A percentile compares a stretch with the other conserved stretches of the same genome.
Conservation (phyloP, 257 asterid species). For the Eustoma russellianum region DNA sequence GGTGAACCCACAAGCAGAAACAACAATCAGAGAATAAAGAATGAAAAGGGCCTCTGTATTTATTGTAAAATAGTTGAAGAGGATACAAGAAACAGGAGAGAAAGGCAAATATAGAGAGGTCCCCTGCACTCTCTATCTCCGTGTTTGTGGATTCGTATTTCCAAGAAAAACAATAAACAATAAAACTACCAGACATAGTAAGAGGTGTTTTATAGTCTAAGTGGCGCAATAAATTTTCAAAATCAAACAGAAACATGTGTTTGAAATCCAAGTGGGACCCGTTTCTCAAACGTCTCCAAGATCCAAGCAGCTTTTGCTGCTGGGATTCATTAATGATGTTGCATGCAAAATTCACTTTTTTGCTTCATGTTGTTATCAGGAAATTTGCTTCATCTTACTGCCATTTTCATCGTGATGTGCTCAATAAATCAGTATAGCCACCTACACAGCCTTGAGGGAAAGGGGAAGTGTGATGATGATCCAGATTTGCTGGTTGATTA, state of each 20-base stretch:
- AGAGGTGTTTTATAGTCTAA: slow-evolving; percentile 24
- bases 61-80: slow-evolving; percentile 18
- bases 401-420: too few relatives aligned
- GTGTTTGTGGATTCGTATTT: slow-evolving; percentile 28
- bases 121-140: slow-evolving; percentile 9
- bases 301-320: slow-evolving; percentile 29
- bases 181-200: slow-evolving; percentile 12
- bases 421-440: too few relatives aligned
- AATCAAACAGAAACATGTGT: slow-evolving; percentile 35
- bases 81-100: slow-evolving; percentile 27
- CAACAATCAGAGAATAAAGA: slow-evolving; percentile 6
- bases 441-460: too few relatives aligned
- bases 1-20: slow-evolving; percentile 7
- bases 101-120: slow-evolving; percentile 44
- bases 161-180: slow-evolving; percentile 44
- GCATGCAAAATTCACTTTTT: not conserved
- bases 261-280: slow-evolving; percentile 46
- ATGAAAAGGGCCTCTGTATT: not conserved
- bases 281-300: slow-evolving; percentile 57
- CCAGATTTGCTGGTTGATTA: too few relatives aligned
- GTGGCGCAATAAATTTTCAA: slow-evolving; percentile 33
- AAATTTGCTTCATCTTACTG: too few relatives aligned
- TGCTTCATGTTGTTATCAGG: not conserved
- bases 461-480: too few relatives aligned
- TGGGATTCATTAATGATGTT: slow-evolving; percentile 19